A percentile compares a stretch with the other conserved stretches of the same genome.
These are phyloP conservation scores for Kwoniella bestiolae DNA, from an alignment of 768 basidiomycete genomes.

Conservation along the genomic window DNA sequence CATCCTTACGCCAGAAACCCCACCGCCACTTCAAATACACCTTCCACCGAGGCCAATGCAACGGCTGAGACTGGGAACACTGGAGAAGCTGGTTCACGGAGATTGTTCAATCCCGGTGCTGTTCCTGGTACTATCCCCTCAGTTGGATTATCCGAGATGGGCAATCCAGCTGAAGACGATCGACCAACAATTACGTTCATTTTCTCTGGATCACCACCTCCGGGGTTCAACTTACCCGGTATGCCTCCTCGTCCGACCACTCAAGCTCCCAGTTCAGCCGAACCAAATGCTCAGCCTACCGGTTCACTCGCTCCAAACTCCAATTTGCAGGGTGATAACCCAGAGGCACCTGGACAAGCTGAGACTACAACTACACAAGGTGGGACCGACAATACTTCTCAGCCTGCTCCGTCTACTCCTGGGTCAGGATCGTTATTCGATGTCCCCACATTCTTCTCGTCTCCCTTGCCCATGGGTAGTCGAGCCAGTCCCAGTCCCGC, in stretches of 20 bases:
- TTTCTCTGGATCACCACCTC: conserved; percentile 9
- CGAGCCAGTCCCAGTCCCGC: conserved; percentile 17
- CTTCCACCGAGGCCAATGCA: background rate
- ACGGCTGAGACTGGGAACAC: background rate
- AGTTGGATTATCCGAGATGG: background rate
- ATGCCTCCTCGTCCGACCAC: background rate
- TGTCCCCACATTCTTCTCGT: conserved; percentile 24
- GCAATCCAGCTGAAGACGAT: background rate
- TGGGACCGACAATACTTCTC: background rate
- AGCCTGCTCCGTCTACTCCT: conserved; percentile 3
- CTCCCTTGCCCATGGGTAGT: conserved; percentile 25
- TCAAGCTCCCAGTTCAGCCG: background rate
- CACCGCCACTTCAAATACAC: background rate
- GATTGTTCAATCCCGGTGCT: background rate
- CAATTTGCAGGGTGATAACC: no score
- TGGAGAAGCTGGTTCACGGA: background rate
- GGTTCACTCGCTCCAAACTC: no score
- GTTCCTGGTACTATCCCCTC: background rate
- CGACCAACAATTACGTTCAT: conserved; percentile 19
- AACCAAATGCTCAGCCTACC: no score
- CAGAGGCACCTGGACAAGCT: background rate
- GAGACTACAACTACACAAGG: background rate
- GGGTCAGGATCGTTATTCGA: conserved; percentile 20
- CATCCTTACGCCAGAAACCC: conserved; percentile 35
- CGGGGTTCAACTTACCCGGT: conserved; percentile 7